Evolutionary conservation across 805 yeast genomes (phyloP).

Genomic region (Candida qinlingensis): DNA sequence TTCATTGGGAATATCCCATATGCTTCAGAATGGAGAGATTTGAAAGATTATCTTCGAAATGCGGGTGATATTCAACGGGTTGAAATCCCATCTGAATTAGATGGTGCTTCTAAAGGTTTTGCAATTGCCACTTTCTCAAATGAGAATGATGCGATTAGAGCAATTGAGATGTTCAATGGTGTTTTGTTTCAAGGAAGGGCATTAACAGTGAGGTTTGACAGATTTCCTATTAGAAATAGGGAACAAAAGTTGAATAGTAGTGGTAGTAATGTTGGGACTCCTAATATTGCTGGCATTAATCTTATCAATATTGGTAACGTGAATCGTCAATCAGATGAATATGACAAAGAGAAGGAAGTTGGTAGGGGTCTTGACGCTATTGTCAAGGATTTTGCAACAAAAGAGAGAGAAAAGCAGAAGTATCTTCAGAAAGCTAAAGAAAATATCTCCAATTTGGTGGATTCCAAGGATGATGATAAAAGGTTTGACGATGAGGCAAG

Average conservation of each 20-base stretch:
- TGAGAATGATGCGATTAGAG: constrained; percentile 40
- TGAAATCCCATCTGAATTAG: constrained; percentile 32
- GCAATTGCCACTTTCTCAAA: constrained; percentile 54
- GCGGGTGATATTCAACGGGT: constrained; percentile 24
- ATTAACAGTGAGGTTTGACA: constrained; percentile 57
- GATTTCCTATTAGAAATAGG: constrained; percentile 34
- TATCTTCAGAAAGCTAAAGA: neutral
- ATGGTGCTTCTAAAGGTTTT: constrained; percentile 50
- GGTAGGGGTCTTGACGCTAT: no score
- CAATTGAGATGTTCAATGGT: constrained; percentile 48
- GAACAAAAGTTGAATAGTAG: neutral
- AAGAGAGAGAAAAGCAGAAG: neutral
- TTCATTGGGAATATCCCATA: constrained; percentile 57
- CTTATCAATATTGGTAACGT: neutral
- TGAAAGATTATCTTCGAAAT: constrained; percentile 32
- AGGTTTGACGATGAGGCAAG: constrained; percentile 23
- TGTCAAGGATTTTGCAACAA: no score
- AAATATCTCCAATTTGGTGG: neutral
- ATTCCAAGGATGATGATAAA: constrained; percentile 13
- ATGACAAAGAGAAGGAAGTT: neutral
- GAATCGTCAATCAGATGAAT: neutral
- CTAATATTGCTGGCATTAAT: neutral
- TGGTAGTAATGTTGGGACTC: neutral
- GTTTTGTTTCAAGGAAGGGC: constrained; percentile 52
- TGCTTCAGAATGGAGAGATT: constrained; percentile 33